A percentile compares a stretch with the other conserved stretches of the same genome.
These are phyloP conservation scores for Musa troglodytarum DNA, from an alignment of 176 grass and related monocot species.

Conservation along the genomic window DNA sequence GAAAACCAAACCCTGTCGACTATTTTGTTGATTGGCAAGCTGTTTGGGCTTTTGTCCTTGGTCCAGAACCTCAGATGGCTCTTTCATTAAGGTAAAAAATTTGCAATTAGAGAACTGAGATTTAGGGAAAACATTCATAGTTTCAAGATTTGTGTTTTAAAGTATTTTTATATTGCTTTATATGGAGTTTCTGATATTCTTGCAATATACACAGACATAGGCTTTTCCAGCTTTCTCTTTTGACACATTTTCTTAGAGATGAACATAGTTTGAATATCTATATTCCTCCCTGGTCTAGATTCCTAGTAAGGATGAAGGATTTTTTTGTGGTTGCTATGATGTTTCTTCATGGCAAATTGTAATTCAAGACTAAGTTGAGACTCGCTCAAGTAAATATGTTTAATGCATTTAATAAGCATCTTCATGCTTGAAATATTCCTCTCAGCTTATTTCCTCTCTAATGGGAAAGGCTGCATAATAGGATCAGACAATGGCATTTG, in stretches of 20 bases:
- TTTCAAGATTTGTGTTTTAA: not conserved
- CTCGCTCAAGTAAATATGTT: too few species aligned
- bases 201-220: not conserved
- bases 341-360: too few species aligned
- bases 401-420: too few species aligned
- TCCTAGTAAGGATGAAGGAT: not conserved
- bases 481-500: too few species aligned
- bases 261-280: not conserved
- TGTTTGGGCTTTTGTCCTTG: slow-evolving; percentile 86
- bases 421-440: too few species aligned
- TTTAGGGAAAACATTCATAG: not conserved
- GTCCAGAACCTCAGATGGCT: slow-evolving; percentile 80
- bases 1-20: slow-evolving; percentile 30
- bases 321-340: not conserved
- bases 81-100: slow-evolving; percentile 62
- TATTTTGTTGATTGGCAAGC: slow-evolving; percentile 82
- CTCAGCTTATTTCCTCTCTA: too few species aligned
- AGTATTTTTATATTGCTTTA: not conserved
- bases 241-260: not conserved
- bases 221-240: not conserved
- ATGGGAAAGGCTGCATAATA: too few species aligned
- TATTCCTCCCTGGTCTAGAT: not conserved
- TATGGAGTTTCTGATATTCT: not conserved
- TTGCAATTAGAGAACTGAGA: not conserved
- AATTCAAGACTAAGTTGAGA: too few species aligned